Base-by-base conservation (phyloP, 2,329 filamentous ascomycete genomes). In the Aspergillus sp. region DNA sequence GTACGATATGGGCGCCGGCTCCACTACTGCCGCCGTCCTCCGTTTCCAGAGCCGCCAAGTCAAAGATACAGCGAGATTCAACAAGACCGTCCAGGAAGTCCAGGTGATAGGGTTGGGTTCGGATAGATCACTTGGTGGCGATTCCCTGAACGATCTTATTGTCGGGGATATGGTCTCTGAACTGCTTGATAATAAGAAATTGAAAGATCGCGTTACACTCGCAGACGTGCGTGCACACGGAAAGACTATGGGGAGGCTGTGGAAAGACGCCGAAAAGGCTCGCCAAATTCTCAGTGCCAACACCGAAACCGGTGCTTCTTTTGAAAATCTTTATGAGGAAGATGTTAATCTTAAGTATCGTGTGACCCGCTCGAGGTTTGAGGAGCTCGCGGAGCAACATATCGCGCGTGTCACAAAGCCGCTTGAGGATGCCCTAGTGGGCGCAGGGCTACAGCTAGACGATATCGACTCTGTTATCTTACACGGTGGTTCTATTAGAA, bases 1-100 rank as follows among this genome's bases (percentile, higher is more conserved):
- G 30, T 99, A 95, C 70, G 95, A 99, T 72, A 98, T 99, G 93
- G 95, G 95, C 64, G 93, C 95, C 64, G 95, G 95, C 4, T 97
- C 91, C 45, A 90, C 93, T 32, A 96, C 91, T 67, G 93, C 93
- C 4, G 95, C 92, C 6, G 80, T 99, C 52, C 78, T 99, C 71
- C 89, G 88, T 68, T 96, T 99, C 78, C 93, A 97, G 74, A 89
- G 90, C 71, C 88, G 89, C 66, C 87, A 84, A 2, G 88, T 98
- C 61, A 99, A 98, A 81, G 93, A 97, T 66, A 78, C 93, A 55
- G 93, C 92, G 64, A 92, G 90, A 74, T 93, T 85, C 80, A 98
- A 97, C 82, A 98, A 98, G 84, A 97, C 92, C 1, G 79, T 99
- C 32, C 95, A 98, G 72, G 95, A 99, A 73, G 89, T 98, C n/a